phyloP scores from a whole-genome alignment of 495 filamentous ascomycete species.

The Aspergillus leporis region DNA sequence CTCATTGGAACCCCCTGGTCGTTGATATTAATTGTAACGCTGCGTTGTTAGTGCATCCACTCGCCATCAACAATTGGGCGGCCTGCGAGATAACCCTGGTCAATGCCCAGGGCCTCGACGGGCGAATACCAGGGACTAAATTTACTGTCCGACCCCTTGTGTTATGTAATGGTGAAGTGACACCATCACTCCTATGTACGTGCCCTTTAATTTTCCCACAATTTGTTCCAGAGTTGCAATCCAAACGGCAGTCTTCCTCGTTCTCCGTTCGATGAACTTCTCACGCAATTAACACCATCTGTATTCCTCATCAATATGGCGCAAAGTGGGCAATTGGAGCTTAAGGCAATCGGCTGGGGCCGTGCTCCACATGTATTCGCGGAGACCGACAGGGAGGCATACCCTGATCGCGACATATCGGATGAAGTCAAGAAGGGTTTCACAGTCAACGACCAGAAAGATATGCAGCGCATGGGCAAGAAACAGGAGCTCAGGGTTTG shows the following conservation, averaged over 20 bases:
- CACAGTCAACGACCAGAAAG: background rate
- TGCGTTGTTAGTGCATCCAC: background rate
- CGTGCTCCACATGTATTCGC: background rate
- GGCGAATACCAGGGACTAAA: no score
- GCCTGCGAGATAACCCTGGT: no score
- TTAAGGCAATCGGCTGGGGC: background rate
- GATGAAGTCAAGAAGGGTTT: background rate
- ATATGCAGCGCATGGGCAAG: conserved; percentile 6
- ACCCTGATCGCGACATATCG: background rate
- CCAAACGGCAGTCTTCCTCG: background rate
- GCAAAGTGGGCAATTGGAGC: background rate
- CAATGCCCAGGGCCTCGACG: no score
- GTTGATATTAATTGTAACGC: background rate
- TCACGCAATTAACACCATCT: background rate
- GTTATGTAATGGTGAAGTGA: no score
- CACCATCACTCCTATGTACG: no score
- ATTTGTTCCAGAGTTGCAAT: no score
- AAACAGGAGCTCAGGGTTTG: conserved; percentile 4
- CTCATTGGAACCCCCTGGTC: background rate
- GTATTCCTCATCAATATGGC: background rate
- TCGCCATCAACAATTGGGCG: background rate
- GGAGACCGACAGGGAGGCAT: background rate
- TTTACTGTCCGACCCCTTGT: no score
- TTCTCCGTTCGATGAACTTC: background rate
- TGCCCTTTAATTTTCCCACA: no score